Conservation (phyloP, 305 asterid genomes). For the Rubia peregrina region DNA sequence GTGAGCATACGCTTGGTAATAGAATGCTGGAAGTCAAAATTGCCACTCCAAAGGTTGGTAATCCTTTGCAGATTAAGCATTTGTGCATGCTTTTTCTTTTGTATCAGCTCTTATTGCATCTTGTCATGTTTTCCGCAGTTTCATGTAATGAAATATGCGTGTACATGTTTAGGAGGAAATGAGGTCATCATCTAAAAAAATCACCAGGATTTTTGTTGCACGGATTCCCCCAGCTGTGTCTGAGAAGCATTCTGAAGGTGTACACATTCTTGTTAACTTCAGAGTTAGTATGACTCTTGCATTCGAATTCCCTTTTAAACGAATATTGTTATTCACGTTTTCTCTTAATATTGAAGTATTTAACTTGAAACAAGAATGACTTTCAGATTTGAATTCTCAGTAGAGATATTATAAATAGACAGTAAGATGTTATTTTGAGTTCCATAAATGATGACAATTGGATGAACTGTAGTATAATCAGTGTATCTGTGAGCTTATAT, state of each 20-base stretch:
- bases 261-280: background rate
- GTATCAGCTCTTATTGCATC: background rate
- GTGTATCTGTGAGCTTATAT: no score
- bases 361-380: no score
- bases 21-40: slow-evolving; percentile 92
- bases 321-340: no score
- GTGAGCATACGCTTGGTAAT: slow-evolving; percentile 78
- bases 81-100: background rate
- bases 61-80: slow-evolving; percentile 6
- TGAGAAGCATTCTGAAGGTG: slow-evolving; percentile 78
- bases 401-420: no score
- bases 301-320: no score
- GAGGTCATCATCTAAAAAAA: slow-evolving; percentile 91
- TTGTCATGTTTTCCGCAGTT: background rate
- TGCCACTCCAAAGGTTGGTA: slow-evolving; percentile 90
- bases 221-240: slow-evolving; percentile 83
- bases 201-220: slow-evolving; percentile 89
- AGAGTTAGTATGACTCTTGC: background rate
- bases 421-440: no score
- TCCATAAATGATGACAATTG: no score
- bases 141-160: background rate
- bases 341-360: no score
- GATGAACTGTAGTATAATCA: no score
- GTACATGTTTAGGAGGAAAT: slow-evolving; percentile 67
- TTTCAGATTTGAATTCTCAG: no score